These are phyloP conservation scores for Populus ilicifolia DNA, from an alignment of 345 rosid genomes.

Conservation along the genomic window DNA sequence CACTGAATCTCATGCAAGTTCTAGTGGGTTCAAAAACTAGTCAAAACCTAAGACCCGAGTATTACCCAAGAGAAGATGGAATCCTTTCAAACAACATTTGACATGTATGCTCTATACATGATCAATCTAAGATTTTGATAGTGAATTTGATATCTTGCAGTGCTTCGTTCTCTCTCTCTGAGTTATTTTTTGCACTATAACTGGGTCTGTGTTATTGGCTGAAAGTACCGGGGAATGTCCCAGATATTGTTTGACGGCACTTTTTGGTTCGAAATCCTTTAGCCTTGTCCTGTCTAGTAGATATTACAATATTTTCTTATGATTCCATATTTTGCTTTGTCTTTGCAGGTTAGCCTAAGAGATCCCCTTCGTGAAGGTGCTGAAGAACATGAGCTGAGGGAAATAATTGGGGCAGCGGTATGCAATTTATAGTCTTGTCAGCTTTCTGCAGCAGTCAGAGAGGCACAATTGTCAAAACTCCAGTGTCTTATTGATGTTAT, in stretches of 20 bases:
- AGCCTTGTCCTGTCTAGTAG: not conserved
- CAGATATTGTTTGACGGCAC: not conserved
- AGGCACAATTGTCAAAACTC: not conserved
- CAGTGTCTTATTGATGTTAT: not conserved
- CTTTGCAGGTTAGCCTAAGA: slow-evolving; percentile 79
- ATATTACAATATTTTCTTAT: not conserved
- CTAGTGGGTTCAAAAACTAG: too few species aligned
- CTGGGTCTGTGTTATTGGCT: too few species aligned
- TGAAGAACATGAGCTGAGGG: slow-evolving; percentile 60
- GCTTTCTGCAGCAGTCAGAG: not conserved
- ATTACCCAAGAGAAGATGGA: too few species aligned
- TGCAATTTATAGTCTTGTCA: slow-evolving; percentile 9
- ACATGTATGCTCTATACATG: too few species aligned
- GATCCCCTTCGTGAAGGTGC: slow-evolving; percentile 84
- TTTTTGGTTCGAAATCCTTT: not conserved
- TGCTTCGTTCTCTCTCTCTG: too few species aligned
- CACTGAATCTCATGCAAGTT: too few species aligned
- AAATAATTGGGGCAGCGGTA: slow-evolving; percentile 91
- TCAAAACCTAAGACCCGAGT: too few species aligned
- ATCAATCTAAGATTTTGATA: too few species aligned
- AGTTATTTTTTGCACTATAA: too few species aligned
- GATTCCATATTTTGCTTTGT: slow-evolving; percentile 8
- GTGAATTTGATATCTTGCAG: too few species aligned
- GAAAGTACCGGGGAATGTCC: too few species aligned
- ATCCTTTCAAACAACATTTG: too few species aligned